These are phyloP conservation scores for Phylloporus sp. DNA, from an alignment of 1,284 basidiomycete species.

Conservation along the genomic window DNA sequence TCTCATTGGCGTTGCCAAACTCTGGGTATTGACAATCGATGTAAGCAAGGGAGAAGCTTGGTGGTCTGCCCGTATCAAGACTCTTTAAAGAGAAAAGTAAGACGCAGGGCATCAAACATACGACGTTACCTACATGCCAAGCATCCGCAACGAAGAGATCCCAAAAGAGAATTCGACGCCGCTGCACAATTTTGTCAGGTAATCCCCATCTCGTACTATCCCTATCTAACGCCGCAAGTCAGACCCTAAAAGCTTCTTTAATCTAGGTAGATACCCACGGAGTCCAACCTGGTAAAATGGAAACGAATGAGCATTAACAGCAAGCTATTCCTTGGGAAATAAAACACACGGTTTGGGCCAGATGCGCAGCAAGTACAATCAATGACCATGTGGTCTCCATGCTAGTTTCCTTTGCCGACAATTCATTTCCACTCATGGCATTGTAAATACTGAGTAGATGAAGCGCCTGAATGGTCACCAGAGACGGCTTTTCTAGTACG, in stretches of 20 bases:
- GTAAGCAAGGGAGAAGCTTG: conserved; percentile 59
- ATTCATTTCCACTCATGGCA: conserved; percentile 49
- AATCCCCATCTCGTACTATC: conserved; percentile 59
- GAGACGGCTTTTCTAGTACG: conserved; percentile 65
- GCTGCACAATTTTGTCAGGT: conserved; percentile 54
- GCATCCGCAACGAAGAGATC: conserved; percentile 56
- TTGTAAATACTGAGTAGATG: conserved; percentile 61
- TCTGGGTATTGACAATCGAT: conserved; percentile 60
- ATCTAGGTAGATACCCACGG: conserved; percentile 44
- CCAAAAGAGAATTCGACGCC: conserved; percentile 62
- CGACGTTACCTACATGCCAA: conserved; percentile 45
- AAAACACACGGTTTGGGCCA: conserved; percentile 59
- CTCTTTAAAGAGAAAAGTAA: conserved; percentile 41
- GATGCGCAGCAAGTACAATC: conserved; percentile 55
- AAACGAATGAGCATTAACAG: conserved; percentile 18
- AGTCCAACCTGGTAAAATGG: conserved; percentile 53
- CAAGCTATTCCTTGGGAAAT: conserved; percentile 11
- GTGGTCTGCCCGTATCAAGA: conserved; percentile 65
- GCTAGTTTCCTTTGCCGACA: conserved; percentile 42
- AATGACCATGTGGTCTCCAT: conserved; percentile 70
- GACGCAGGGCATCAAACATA: background rate
- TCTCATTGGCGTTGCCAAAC: conserved; percentile 36
- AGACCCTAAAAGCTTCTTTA: conserved; percentile 14
- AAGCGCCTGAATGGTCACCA: conserved; percentile 66
- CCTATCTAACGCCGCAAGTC: conserved; percentile 49